These are phyloP conservation scores for Phytophthora capsici DNA, from an alignment of 352 stramenopile species.

Conservation along the genomic window DNA sequence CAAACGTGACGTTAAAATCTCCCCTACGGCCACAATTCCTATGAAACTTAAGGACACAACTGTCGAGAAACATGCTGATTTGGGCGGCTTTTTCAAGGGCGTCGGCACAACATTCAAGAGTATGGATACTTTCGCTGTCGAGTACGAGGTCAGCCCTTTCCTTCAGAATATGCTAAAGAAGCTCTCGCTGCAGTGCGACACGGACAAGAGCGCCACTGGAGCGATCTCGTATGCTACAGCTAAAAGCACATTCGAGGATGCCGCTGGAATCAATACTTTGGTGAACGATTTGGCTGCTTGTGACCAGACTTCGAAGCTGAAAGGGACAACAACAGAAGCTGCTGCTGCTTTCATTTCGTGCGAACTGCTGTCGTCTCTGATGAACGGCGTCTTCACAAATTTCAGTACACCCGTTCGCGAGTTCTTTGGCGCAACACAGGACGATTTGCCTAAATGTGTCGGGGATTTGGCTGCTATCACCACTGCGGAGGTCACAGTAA, in stretches of 20 bases:
- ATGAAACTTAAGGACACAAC: conserved; percentile 40
- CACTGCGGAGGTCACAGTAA: conserved; percentile 46
- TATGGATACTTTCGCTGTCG: conserved; percentile 46
- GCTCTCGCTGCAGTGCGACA: conserved; percentile 56
- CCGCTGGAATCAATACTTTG: conserved; percentile 52
- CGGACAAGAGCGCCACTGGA: conserved; percentile 28
- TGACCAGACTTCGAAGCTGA: conserved; percentile 49
- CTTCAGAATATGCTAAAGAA: conserved; percentile 63
- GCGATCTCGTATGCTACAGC: conserved; percentile 49
- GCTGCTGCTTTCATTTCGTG: conserved; percentile 68
- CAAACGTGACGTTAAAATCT: conserved; percentile 37
- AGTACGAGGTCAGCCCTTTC: conserved; percentile 70
- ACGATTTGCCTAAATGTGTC: conserved; percentile 65
- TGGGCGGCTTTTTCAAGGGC: conserved; percentile 42
- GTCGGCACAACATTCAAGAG: conserved; percentile 42
- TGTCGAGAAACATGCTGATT: conserved; percentile 37
- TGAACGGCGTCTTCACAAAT: conserved; percentile 82
- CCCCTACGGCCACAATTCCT: conserved; percentile 37
- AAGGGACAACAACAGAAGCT: conserved; percentile 43
- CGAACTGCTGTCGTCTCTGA: conserved; percentile 65
- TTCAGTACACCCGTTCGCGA: conserved; percentile 68
- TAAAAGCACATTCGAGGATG: conserved; percentile 52
- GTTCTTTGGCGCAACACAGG: conserved; percentile 49
- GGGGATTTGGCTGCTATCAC: conserved; percentile 53
- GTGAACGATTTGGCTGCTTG: conserved; percentile 60